Base-by-base conservation (phyloP, 345 rosid genomes). In the Draba incana region DNA sequence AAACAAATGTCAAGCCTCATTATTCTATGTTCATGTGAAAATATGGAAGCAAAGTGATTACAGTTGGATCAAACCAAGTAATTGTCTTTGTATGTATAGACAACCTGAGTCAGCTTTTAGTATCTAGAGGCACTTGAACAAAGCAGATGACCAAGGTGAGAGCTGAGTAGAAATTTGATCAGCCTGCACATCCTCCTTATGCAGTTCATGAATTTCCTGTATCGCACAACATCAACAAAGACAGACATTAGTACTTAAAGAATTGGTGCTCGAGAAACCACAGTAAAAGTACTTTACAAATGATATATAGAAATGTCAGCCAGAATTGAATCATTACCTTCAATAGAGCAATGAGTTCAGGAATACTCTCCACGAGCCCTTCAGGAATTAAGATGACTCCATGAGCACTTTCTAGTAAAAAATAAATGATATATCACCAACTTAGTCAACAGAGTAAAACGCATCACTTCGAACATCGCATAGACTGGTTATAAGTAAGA, bases 331-430 rank as follows among this genome's bases (percentile, higher is more conserved):
- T 37, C 27, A 9, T 62, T 61, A 93, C 99, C 95, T 89, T 94
- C 84, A 94, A 74, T 20, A 94, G 80, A 39, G 99, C 92, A 76
- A 87, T 89, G 31, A 91, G 90, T 78, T 94, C 96, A 62, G 99
- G 99, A 77, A 94, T 94, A 84, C 87, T 91, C 83, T 91, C 96
- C 30, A 91, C 88, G 4, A 91, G 88, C 55, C 99, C 99, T 83
- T 94, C 99, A 35, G 99, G 99, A 68, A 94, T 78, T 65, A 94
- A 80, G 78, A 94, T 84, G 82, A 94, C 98, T 38, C 99, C 96
- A 58, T 94, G 96, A 74, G 86, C 75, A 76, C 89, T 94, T 75
- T 84, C 99, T 94, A 83, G 38, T 66, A 50, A 50, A 66, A 46
- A 66, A 58, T 39, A 38, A 42, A 61, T 7, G 28, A 49, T n/a